A percentile compares a stretch with the other conserved stretches of the same genome.
phyloP scores from a whole-genome alignment of 768 basidiomycete species.

The Boletus subparvulus region DNA sequence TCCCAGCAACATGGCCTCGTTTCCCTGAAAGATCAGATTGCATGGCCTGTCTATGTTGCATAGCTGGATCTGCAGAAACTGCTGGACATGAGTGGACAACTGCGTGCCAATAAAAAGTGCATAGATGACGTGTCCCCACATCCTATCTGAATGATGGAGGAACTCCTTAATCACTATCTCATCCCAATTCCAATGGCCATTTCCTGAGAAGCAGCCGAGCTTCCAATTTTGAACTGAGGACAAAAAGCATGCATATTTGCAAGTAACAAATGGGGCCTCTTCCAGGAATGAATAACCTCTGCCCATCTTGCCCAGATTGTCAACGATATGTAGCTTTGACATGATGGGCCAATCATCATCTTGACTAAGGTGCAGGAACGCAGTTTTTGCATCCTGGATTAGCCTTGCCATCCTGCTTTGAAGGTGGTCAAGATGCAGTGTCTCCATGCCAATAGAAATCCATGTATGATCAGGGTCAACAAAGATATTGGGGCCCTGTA shows the following conservation, averaged over 20 bases:
- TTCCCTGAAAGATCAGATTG: background rate
- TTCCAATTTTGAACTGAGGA: background rate
- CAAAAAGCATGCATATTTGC: background rate
- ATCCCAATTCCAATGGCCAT: background rate
- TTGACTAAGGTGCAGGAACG: background rate
- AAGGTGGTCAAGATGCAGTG: background rate
- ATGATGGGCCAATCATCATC: background rate
- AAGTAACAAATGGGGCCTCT: background rate
- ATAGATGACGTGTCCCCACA: background rate
- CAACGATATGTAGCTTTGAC: fast-evolving
- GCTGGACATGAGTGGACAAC: background rate
- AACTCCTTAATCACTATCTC: background rate
- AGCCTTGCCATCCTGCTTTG: background rate
- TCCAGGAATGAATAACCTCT: constrained; percentile 4
- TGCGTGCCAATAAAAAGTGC: background rate
- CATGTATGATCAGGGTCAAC: background rate
- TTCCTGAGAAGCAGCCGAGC: background rate
- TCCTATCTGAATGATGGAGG: background rate
- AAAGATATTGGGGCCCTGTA: constrained; percentile 1
- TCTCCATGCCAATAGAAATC: background rate
- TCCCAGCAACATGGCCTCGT: background rate
- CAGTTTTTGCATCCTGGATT: background rate
- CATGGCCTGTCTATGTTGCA: background rate
- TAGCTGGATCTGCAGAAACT: background rate
- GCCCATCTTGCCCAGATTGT: background rate